These are phyloP conservation scores for Musa itinerans DNA, from an alignment of 176 grass and related monocot species.

Conservation along the genomic window DNA sequence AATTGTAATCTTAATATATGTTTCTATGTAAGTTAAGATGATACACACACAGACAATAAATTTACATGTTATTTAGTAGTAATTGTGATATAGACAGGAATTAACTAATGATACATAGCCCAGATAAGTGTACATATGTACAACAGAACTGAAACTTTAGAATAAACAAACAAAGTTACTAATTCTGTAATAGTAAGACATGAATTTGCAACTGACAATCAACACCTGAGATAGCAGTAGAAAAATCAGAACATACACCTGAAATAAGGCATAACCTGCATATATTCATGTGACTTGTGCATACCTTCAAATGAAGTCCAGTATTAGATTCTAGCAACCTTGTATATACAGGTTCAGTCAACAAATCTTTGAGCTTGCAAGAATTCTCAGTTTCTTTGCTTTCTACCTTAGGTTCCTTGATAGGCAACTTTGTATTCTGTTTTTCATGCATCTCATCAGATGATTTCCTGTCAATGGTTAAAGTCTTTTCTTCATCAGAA, in stretches of 20 bases:
- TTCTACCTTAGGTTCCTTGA: constrained; percentile 32
- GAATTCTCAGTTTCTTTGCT: constrained; percentile 43
- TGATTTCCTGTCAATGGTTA: constrained; percentile 21
- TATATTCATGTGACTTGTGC: neutral
- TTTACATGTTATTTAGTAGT: too few relatives aligned
- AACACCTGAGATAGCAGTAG: too few relatives aligned
- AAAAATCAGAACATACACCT: too few relatives aligned
- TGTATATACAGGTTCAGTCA: constrained; percentile 65
- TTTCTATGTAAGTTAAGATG: too few relatives aligned
- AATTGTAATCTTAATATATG: neutral
- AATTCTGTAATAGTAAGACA: too few relatives aligned
- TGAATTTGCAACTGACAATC: too few relatives aligned
- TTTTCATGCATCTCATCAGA: constrained; percentile 35
- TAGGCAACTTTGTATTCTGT: constrained; percentile 37
- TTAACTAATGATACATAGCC: too few relatives aligned
- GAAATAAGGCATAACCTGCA: neutral
- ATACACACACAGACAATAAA: too few relatives aligned
- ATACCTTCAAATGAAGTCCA: constrained; percentile 86
- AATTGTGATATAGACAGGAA: too few relatives aligned
- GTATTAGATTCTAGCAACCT: constrained; percentile 89
- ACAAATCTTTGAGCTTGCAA: constrained; percentile 56
- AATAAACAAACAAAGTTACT: too few relatives aligned
- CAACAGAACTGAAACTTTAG: too few relatives aligned
- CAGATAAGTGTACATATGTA: too few relatives aligned
- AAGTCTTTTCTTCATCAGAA: constrained; percentile 41